Evolutionary conservation across 2,329 filamentous ascomycete genomes (phyloP).

Genomic region (Pseudocercospora musae): DNA sequence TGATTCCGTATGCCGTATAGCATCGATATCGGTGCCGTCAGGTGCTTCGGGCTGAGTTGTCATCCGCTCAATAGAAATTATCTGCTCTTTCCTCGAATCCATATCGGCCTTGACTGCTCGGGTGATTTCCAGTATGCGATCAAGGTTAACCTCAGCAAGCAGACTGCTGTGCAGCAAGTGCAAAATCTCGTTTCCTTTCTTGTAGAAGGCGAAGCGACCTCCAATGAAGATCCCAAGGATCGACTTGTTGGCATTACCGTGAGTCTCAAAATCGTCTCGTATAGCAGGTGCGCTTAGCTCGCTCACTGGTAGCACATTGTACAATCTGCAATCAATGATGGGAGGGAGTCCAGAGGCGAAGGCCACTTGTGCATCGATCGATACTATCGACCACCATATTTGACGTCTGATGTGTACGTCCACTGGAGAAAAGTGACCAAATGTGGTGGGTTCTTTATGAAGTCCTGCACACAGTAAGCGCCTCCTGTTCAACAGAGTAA

Average conservation of each 20-base stretch:
- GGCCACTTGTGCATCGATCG: conserved; percentile 49
- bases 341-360: conserved; percentile 49
- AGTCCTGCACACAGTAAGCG: conserved; percentile 29
- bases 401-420: conserved; percentile 47
- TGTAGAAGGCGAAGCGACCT: conserved; percentile 23
- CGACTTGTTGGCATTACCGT: conserved; percentile 23
- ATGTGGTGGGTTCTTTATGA: conserved; percentile 49
- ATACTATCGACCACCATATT: conserved; percentile 50
- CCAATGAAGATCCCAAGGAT: conserved; percentile 25
- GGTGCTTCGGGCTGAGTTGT: conserved; percentile 10
- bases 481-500: neutral
- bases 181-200: conserved; percentile 21
- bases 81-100: conserved; percentile 18
- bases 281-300: conserved; percentile 34
- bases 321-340: conserved; percentile 45
- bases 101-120: conserved; percentile 19
- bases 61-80: conserved; percentile 16
- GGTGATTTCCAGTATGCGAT: conserved; percentile 22
- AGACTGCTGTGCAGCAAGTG: conserved; percentile 22
- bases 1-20: conserved; percentile 21
- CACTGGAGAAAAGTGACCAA: conserved; percentile 41
- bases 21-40: conserved; percentile 20
- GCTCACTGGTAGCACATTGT: conserved; percentile 46
- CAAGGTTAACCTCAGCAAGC: conserved; percentile 17
- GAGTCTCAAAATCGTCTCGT: conserved; percentile 40